Evolutionary conservation across 768 basidiomycete genomes (phyloP), one percentile per base, ranked within the genome.

Genomic region (Suillus cothurnatus): DNA sequence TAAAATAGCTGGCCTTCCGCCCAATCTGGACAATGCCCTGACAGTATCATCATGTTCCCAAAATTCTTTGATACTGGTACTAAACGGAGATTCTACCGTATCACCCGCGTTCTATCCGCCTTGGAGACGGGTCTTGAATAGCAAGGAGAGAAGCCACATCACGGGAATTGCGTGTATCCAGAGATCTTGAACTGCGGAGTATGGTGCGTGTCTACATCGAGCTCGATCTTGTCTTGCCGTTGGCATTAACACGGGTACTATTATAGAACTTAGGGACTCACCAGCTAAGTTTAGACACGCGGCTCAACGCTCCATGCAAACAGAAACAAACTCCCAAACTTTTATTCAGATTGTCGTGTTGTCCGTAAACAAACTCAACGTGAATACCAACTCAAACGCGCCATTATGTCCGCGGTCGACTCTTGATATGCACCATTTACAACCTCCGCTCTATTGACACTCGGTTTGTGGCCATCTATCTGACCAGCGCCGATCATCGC

Each of bases 161-260:
- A 77, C 80, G 19, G 92, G 91, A 0, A 97, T 89, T 72, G 81
- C 87, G 28, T 98, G 98, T 73, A 86, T 98, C 7, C 95, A 96
- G 74, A 97, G 97, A 99, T 71, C 93, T 95, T 71, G 95, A 97
- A 75, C 81, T 91, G 8, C 95, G 94, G 95, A 85, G 89, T 31
- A 85, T 86, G 86, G 92, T 91, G 63, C 19, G 36, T 26, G 8
- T 23, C 39, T 41, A 17, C 39, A 2, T 41, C 39, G 39, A 17
- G 39, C 15, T 39, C 41, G 41, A 43, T 43, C 41, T 43, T 21
- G 41, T 43, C 39, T 17, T 15, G 38, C 15, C 38, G 9, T 39
- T 14, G 41, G 17, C 19, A 23, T 49, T 3, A 3, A 49, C 14
- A 15, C 23, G 14, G 26, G 43, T 11, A 45, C 43, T 19, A n/a